phyloP scores from a whole-genome alignment of 306 rosid species.

The Cucurbita ficifolia region DNA sequence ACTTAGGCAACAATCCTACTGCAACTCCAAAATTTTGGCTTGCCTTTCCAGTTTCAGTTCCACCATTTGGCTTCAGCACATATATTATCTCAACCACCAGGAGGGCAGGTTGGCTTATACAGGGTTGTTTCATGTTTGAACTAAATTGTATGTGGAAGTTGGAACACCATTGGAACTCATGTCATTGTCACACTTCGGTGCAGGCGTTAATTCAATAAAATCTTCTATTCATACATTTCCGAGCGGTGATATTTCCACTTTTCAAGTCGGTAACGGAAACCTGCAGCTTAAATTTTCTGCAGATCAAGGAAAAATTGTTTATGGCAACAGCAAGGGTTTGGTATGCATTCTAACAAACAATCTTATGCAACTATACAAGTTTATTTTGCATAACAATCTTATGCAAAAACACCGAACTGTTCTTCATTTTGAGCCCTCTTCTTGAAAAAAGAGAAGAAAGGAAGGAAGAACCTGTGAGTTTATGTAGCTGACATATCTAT shows the following conservation, averaged over 20 bases:
- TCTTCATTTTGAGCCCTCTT: neutral
- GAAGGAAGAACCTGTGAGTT: neutral
- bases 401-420: neutral
- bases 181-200: slow-evolving; percentile 15
- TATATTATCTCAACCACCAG: slow-evolving; percentile 24
- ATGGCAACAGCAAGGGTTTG: slow-evolving; percentile 26
- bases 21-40: slow-evolving; percentile 40
- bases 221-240: slow-evolving; percentile 28
- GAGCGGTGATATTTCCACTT: slow-evolving; percentile 14
- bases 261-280: slow-evolving; percentile 38
- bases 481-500: slow-evolving; percentile 3
- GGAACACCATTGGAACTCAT: neutral
- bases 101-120: slow-evolving; percentile 19
- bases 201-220: slow-evolving; percentile 42
- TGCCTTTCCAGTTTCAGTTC: slow-evolving; percentile 33
- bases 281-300: slow-evolving; percentile 30
- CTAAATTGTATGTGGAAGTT: neutral
- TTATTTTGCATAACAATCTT: neutral
- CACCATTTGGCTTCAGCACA: slow-evolving; percentile 44
- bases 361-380: neutral
- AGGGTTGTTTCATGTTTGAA: neutral
- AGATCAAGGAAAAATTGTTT: slow-evolving; percentile 19
- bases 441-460: neutral
- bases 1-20: slow-evolving; percentile 22
- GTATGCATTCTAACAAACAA: slow-evolving; percentile 16